Evolutionary conservation across 2,329 filamentous ascomycete genomes (phyloP).

Genomic region (Dactylonectria macrodidyma): DNA sequence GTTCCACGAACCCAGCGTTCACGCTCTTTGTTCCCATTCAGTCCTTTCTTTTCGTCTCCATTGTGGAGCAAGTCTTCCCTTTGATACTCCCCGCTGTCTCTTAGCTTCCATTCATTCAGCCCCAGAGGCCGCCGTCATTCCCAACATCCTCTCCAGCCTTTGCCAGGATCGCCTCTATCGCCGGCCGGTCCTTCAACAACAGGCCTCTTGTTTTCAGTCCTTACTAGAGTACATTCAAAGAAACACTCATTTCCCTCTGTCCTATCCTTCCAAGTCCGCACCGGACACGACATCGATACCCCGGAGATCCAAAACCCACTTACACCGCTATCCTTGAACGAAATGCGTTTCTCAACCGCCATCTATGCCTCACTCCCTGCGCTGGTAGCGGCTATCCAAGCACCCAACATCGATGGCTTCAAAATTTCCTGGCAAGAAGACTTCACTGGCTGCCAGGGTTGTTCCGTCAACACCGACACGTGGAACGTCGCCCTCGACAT

Average conservation of each 20-base stretch:
- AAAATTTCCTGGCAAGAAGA: slow-evolving; percentile 61
- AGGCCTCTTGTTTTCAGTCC: background rate
- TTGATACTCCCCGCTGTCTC: slow-evolving; percentile 7
- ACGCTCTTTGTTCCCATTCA: slow-evolving; percentile 2
- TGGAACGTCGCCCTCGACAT: slow-evolving; percentile 64
- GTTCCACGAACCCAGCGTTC: background rate
- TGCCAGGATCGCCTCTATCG: background rate
- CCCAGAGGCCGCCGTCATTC: slow-evolving; percentile 25
- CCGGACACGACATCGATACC: slow-evolving; percentile 1
- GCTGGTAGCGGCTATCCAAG: slow-evolving; percentile 52
- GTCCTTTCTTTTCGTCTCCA: slow-evolving; percentile 1
- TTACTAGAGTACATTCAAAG: background rate
- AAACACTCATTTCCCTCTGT: background rate
- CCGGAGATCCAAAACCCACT: slow-evolving; percentile 4
- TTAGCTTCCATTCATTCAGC: slow-evolving; percentile 7
- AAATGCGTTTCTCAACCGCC: slow-evolving; percentile 47
- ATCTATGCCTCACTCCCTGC: slow-evolving; percentile 41
- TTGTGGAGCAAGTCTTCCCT: slow-evolving; percentile 19
- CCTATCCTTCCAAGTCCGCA: background rate
- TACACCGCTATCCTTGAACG: slow-evolving; percentile 22
- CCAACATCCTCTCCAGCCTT: background rate
- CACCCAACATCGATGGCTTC: slow-evolving; percentile 59
- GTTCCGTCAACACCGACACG: slow-evolving; percentile 52
- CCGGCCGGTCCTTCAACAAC: background rate
- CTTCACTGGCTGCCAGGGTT: slow-evolving; percentile 59